Evolutionary conservation across 495 filamentous ascomycete genomes (phyloP).

Genomic region (Amphirosellinia nigrospora): DNA sequence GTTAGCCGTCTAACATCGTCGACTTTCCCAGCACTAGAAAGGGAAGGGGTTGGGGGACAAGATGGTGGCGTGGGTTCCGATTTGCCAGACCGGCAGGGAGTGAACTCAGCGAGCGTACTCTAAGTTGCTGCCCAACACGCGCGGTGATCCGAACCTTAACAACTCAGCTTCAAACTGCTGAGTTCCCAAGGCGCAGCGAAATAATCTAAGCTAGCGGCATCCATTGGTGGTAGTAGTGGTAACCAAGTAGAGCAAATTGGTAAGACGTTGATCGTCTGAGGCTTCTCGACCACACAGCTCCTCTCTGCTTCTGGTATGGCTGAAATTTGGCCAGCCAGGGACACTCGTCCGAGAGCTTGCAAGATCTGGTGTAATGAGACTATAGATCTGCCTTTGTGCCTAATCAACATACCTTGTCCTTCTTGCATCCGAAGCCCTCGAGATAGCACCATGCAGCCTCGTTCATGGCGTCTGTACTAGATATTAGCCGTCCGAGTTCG

Average conservation of each 20-base stretch:
- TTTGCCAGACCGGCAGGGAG: conserved; percentile 21
- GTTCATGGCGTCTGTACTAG: conserved; percentile 84
- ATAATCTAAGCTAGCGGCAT: not conserved
- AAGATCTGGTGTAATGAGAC: conserved; percentile 35
- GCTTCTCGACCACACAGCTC: conserved; percentile 35
- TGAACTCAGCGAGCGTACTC: conserved; percentile 21
- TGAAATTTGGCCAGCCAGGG: conserved; percentile 23
- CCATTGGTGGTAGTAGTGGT: conserved; percentile 11
- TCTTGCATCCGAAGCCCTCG: conserved; percentile 92
- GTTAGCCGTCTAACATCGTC: conserved; percentile 46
- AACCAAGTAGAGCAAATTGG: not conserved
- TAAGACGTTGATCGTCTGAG: conserved; percentile 34
- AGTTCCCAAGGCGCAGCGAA: conserved; percentile 31
- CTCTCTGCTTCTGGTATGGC: conserved; percentile 18
- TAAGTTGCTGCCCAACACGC: conserved; percentile 28
- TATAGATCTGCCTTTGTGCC: conserved; percentile 31
- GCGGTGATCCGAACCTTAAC: conserved; percentile 21
- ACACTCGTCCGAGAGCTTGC: conserved; percentile 4
- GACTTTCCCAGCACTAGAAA: not conserved
- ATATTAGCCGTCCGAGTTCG: conserved; percentile 31
- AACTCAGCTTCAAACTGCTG: conserved; percentile 31
- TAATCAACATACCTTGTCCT: conserved; percentile 84
- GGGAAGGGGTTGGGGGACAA: conserved; percentile 24
- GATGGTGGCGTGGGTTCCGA: conserved; percentile 27
- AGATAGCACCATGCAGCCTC: conserved; percentile 96